Evolutionary conservation across 345 rosid genomes (phyloP), one percentile per base, ranked within the genome.

Genomic region (Jatropha curcas): DNA sequence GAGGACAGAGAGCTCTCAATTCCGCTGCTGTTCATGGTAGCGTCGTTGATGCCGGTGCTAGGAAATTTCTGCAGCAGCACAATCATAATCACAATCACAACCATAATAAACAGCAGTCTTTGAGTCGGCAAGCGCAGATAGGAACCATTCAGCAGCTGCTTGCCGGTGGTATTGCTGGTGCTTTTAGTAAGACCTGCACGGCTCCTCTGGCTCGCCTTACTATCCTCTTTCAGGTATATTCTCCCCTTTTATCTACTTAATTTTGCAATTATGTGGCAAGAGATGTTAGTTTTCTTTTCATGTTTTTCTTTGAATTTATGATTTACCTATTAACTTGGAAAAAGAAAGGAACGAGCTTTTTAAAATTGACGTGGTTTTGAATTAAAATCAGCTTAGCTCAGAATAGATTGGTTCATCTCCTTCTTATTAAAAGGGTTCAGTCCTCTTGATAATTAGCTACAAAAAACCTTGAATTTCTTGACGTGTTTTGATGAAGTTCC

Each of bases 191-290:
- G 81, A 95, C 99, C 7, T 93, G 98, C 58, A 96, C 99, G 3
- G 99, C 99, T 25, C 99, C 99, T 82, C 90, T 93, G 0, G 90
- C 96, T 74, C 97, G 99, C 56, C 92, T 96, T 72, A 93, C 98
- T 68, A 95, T 96, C 81, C 84, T 96, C 52, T 88, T 93, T 72
- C 99, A 96, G 98, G 99, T 92, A 27, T 43, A 27, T 60, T 74
- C 50, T 71, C 63, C 10, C 30, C 30, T 14, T 17, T 59, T 11
- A 12, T 58, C 2, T 12, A 4, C 1, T 25, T 70, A 12, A 20
- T 3, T 39, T 39, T 48, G n/a, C n/a, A n/a, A n/a, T n/a, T n/a
- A n/a, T n/a, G n/a, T n/a, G n/a, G n/a, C n/a, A n/a, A n/a, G n/a
- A n/a, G n/a, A n/a, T n/a, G n/a, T n/a, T n/a, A n/a, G 35, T 14